A percentile compares a stretch with the other conserved stretches of the same genome.
Evolutionary conservation across 805 yeast genomes (phyloP).

Genomic region (Myxozyma kluyveri): DNA sequence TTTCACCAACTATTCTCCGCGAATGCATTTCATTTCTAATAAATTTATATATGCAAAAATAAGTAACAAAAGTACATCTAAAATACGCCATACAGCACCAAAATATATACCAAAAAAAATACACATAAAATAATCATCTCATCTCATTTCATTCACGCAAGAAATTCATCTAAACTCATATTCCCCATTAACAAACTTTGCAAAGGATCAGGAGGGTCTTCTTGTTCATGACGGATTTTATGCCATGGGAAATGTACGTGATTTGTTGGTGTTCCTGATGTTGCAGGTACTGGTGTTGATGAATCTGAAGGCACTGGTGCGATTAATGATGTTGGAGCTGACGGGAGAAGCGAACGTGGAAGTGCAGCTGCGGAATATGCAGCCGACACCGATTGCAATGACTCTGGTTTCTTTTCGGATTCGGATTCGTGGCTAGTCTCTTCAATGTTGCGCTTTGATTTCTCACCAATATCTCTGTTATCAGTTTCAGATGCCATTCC

Average conservation of each 20-base stretch:
- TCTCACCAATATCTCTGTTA: neutral
- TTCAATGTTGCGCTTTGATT: too few relatives aligned
- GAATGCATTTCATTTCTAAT: too few relatives aligned
- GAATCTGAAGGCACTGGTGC: neutral
- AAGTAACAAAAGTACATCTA: too few relatives aligned
- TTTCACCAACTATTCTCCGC: too few relatives aligned
- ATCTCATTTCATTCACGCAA: too few relatives aligned
- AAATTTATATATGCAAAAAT: too few relatives aligned
- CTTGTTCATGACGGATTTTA: neutral
- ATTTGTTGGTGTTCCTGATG: neutral
- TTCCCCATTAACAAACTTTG: slow-evolving; percentile 26
- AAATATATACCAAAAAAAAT: neutral
- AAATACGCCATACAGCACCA: neutral
- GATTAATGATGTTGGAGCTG: neutral
- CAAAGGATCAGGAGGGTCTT: slow-evolving; percentile 11
- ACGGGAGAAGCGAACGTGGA: neutral
- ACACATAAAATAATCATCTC: too few relatives aligned
- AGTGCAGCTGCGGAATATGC: neutral
- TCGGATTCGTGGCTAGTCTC: neutral
- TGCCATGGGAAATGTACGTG: too few relatives aligned
- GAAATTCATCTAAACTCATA: slow-evolving; percentile 32
- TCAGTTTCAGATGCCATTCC: slow-evolving; percentile 26
- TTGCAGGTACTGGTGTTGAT: neutral
- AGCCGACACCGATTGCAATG: neutral
- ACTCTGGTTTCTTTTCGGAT: neutral